Conservation (phyloP, 2,329 filamentous ascomycete genomes). For the Paracoccidioides lutzii region DNA sequence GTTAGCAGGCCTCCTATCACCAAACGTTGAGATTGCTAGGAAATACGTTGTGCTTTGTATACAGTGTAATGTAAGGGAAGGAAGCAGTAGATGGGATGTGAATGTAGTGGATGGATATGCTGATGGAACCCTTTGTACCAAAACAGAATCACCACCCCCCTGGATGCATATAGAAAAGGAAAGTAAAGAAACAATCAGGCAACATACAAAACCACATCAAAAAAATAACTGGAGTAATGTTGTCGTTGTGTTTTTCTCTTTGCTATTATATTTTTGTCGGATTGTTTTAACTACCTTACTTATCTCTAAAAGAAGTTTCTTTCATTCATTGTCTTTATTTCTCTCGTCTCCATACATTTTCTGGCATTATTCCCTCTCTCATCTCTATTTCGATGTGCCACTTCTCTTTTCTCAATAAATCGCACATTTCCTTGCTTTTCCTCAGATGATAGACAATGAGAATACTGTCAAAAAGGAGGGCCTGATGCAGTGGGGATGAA, state of each 20-base stretch:
- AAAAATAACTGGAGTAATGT: neutral
- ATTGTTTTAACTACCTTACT: no score
- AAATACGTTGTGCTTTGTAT: neutral
- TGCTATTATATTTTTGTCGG: neutral
- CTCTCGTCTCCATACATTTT: no score
- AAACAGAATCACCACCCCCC: neutral
- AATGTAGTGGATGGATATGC: neutral
- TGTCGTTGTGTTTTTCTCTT: neutral
- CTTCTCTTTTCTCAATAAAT: no score
- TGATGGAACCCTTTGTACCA: neutral
- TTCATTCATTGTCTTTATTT: no score
- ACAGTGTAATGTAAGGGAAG: neutral
- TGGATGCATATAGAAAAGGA: neutral
- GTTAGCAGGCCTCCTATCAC: conserved; percentile 18
- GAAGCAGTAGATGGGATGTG: neutral
- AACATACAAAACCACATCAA: neutral
- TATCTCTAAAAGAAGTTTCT: no score
- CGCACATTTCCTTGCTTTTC: no score
- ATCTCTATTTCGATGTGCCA: no score
- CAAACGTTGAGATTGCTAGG: neutral
- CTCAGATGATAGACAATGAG: no score
- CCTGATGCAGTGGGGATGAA: no score
- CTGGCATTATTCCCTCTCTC: no score
- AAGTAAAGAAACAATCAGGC: neutral
- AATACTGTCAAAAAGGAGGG: no score